A percentile compares a stretch with the other conserved stretches of the same genome.
Evolutionary conservation across 1,284 basidiomycete species (phyloP).

Genomic region (Pyrrhoderma lamaoense): DNA sequence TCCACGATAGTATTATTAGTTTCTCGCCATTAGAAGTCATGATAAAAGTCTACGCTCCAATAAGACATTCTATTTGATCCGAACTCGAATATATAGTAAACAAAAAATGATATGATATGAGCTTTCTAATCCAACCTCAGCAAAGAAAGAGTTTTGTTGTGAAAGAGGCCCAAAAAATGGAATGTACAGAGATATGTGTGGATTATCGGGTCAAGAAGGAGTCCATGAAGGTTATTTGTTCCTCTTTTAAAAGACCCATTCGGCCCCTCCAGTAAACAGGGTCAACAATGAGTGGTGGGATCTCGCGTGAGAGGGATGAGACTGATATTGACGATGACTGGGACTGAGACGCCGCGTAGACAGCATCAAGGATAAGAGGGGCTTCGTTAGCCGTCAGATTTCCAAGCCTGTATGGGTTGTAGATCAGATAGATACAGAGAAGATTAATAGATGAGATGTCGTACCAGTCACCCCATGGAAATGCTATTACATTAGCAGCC

Average conservation of each 20-base stretch:
- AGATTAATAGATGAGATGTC: conserved; percentile 23
- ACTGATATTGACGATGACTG: too few relatives aligned
- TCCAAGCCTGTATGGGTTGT: conserved; percentile 43
- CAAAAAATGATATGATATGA: too few relatives aligned
- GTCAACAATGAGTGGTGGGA: conserved; percentile 25
- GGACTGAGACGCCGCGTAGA: conserved; percentile 31
- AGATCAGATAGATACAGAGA: neutral
- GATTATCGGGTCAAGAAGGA: too few relatives aligned
- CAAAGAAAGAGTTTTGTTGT: too few relatives aligned
- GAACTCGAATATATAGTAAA: too few relatives aligned
- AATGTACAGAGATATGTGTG: too few relatives aligned
- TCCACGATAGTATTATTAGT: too few relatives aligned
- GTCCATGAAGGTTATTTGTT: conserved; percentile 38
- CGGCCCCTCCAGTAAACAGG: conserved; percentile 64
- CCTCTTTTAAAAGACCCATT: conserved; percentile 60
- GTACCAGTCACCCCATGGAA: conserved; percentile 77
- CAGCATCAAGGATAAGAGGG: conserved; percentile 42
- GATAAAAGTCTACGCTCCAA: too few relatives aligned
- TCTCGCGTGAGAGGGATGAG: neutral
- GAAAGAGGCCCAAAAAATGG: too few relatives aligned
- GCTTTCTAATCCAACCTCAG: too few relatives aligned
- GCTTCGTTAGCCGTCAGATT: conserved; percentile 50
- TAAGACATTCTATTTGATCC: too few relatives aligned
- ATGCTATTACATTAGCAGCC: conserved; percentile 72
- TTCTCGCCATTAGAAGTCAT: too few relatives aligned